A percentile compares a stretch with the other conserved stretches of the same genome.
Evolutionary conservation across 495 filamentous ascomycete genomes (phyloP).

Genomic region (Penicillium chermesinum): DNA sequence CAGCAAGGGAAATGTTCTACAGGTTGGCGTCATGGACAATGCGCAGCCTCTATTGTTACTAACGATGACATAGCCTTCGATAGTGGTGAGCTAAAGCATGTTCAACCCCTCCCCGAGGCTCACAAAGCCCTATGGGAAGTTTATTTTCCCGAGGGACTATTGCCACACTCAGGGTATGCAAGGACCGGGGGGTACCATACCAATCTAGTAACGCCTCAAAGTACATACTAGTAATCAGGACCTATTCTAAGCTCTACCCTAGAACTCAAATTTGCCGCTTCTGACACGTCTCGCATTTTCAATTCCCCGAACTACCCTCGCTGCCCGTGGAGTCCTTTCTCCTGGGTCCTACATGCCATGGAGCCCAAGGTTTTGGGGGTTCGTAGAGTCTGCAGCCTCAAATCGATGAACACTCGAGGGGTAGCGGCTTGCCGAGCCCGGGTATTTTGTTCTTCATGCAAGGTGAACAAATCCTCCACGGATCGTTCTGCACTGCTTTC

Average conservation of each 20-base stretch:
- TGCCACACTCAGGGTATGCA: slow-evolving; percentile 16
- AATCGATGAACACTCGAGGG: slow-evolving; percentile 6
- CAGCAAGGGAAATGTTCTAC: slow-evolving; percentile 18
- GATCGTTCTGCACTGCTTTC: slow-evolving; percentile 9
- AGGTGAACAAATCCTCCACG: slow-evolving; percentile 16
- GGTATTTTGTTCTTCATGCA: slow-evolving; percentile 24
- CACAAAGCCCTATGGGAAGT: not conserved
- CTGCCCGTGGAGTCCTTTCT: slow-evolving; percentile 18
- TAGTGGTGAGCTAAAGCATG: not conserved
- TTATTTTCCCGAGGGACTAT: slow-evolving; percentile 19
- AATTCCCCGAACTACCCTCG: slow-evolving; percentile 6
- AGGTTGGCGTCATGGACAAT: slow-evolving; percentile 1
- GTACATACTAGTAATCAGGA: slow-evolving; percentile 7
- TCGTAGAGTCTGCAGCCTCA: slow-evolving; percentile 8
- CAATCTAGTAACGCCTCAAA: slow-evolving; percentile 15
- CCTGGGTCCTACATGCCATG: slow-evolving; percentile 2
- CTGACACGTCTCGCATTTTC: slow-evolving; percentile 20
- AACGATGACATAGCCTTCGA: slow-evolving; percentile 1
- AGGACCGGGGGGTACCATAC: slow-evolving; percentile 23
- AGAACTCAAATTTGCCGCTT: slow-evolving; percentile 27
- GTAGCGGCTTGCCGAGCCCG: slow-evolving; percentile 17
- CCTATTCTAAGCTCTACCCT: slow-evolving; percentile 12
- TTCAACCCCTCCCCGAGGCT: not conserved
- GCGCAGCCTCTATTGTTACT: not conserved
- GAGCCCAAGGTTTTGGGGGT: not conserved